These are phyloP conservation scores for Schizophyllum commune DNA, from an alignment of 1,284 basidiomycete genomes.

Conservation along the genomic window DNA sequence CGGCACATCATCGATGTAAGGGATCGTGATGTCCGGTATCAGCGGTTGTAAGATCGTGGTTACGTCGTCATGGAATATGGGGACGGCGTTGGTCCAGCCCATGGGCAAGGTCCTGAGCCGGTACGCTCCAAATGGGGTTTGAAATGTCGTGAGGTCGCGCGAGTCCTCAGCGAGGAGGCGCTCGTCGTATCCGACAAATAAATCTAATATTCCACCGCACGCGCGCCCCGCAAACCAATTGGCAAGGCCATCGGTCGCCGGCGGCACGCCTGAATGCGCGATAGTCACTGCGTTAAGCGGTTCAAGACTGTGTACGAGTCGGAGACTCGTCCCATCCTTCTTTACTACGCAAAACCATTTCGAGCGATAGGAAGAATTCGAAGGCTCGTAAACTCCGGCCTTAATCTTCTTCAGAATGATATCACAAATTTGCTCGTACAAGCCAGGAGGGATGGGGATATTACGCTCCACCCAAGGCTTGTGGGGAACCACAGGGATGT, in stretches of 20 bases:
- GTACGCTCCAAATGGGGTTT: constrained; percentile 14
- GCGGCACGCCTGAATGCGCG: too few relatives aligned
- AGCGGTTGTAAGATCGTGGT: constrained; percentile 17
- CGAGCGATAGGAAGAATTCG: too few relatives aligned
- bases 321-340: constrained; percentile 20
- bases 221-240: constrained; percentile 13
- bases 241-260: too few relatives aligned
- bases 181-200: not conserved
- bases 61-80: too few relatives aligned
- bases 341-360: constrained; percentile 24
- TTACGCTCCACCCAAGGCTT: constrained; percentile 13
- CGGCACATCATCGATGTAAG: constrained; percentile 16
- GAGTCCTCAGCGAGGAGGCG: constrained; percentile 2
- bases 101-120: constrained; percentile 13
- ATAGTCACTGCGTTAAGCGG: constrained; percentile 24
- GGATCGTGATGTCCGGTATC: constrained; percentile 18
- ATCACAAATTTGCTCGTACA: constrained; percentile 24
- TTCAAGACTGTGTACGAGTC: constrained; percentile 24
- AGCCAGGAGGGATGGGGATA: constrained; percentile 18
- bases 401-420: constrained; percentile 16
- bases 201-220: not conserved
- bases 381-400: too few relatives aligned
- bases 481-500: constrained; percentile 27
- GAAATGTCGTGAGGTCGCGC: constrained; percentile 17
- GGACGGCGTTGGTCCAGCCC: constrained; percentile 24